Evolutionary conservation across 768 basidiomycete species (phyloP).

Genomic region (Mycena galericulata): DNA sequence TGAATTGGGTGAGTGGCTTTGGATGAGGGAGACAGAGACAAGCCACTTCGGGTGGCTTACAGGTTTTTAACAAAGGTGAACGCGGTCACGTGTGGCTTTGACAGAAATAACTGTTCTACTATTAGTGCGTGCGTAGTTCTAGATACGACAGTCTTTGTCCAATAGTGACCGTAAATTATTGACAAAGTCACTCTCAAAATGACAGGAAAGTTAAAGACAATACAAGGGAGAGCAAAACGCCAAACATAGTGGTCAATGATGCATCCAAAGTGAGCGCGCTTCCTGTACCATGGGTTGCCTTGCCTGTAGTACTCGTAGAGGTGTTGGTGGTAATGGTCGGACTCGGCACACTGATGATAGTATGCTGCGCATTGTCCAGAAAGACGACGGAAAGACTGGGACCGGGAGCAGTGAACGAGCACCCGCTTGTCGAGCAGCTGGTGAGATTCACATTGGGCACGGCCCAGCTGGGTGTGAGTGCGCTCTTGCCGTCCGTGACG

Average conservation of each 20-base stretch:
- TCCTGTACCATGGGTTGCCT: background rate
- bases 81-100: slow-evolving; percentile 9
- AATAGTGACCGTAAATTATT: background rate
- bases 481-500: slow-evolving; percentile 51
- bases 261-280: slow-evolving; percentile 2
- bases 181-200: background rate
- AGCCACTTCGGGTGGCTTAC: background rate
- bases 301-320: background rate
- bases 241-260: slow-evolving; percentile 1
- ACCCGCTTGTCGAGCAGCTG: slow-evolving; percentile 55
- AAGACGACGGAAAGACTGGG: slow-evolving; percentile 64
- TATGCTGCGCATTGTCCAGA: slow-evolving; percentile 25
- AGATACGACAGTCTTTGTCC: slow-evolving; percentile 3
- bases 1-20: too few species aligned
- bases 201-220: slow-evolving; percentile 9
- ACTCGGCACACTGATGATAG: background rate
- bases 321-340: background rate
- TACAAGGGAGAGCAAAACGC: background rate
- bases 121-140: background rate
- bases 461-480: slow-evolving; percentile 47
- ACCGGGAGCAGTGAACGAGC: slow-evolving; percentile 59
- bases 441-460: slow-evolving; percentile 48
- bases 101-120: too few species aligned
- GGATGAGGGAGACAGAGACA: background rate
- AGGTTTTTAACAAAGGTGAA: background rate